Percentiles rank a stretch among this genome's conserved stretches.
phyloP scores from a whole-genome alignment of 2,329 filamentous ascomycete genomes.

The Ilyonectria destructans region DNA sequence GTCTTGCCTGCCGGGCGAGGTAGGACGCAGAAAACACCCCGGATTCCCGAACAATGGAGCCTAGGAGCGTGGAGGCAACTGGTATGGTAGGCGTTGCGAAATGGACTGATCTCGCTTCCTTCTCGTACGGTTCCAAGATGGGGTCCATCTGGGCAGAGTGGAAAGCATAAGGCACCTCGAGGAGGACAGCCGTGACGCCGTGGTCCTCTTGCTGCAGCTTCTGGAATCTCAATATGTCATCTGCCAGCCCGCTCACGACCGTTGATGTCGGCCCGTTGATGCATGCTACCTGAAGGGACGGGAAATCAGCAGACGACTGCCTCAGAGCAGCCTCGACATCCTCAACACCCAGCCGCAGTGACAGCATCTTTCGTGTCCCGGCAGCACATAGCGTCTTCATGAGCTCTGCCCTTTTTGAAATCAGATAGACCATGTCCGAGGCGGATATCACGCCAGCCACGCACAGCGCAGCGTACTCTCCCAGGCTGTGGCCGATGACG shows the following conservation, averaged over 20 bases:
- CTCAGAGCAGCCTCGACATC: conserved; percentile 27
- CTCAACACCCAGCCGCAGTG: conserved; percentile 36
- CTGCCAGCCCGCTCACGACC: conserved; percentile 56
- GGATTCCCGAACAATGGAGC: background rate
- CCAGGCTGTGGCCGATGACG: conserved; percentile 65
- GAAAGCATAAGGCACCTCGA: conserved; percentile 57
- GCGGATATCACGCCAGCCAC: conserved; percentile 76
- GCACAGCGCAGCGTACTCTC: conserved; percentile 63
- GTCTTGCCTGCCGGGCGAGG: background rate
- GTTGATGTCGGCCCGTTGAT: conserved; percentile 76
- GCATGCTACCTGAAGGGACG: conserved; percentile 64
- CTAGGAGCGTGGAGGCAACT: conserved; percentile 33
- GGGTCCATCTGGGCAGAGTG: conserved; percentile 58
- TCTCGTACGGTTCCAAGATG: conserved; percentile 65
- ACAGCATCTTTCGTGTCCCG: conserved; percentile 56
- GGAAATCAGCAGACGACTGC: conserved; percentile 30
- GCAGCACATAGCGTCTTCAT: conserved; percentile 69
- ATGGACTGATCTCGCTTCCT: conserved; percentile 10
- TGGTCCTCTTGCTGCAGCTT: conserved; percentile 7
- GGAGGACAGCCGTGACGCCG: conserved; percentile 51
- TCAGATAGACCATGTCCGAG: conserved; percentile 74
- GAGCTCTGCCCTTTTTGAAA: conserved; percentile 72
- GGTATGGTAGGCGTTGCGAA: conserved; percentile 27
- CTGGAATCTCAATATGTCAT: conserved; percentile 25
- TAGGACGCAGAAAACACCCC: background rate